Base-by-base conservation (phyloP, 306 rosid genomes). In the Malus asiatica region DNA sequence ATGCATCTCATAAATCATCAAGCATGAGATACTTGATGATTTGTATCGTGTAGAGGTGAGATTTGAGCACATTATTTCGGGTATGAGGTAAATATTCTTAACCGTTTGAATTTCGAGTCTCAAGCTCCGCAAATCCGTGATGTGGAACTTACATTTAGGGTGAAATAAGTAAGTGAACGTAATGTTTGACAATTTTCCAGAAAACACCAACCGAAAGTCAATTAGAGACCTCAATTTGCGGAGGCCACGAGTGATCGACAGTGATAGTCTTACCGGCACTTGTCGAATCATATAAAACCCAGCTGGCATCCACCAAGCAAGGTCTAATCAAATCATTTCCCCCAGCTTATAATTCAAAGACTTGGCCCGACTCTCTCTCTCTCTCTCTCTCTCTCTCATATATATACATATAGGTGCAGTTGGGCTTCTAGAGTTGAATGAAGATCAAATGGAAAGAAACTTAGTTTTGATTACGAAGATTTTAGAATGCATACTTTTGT, bases 251-350 rank as follows among this genome's bases (percentile, higher is more conserved):
- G 55, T 48, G 55, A 5, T 48, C 18, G 18, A 66, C 22, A 13
- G 14, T 30, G n/a, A 11, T 19, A 19, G 46, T 1, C n/a, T 32
- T 79, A 74, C 61, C 63, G 72, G 83, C 81, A n/a, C 80, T 35
- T 73, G 22, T 3, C 60, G 70, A 66, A 72, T 79, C 74, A 29
- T 65, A 46, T 46, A 46, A 55, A 27, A 27, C 27, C 2, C 27
- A 27, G 27, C 27, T 27, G 69, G 78, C 85, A 72, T 22, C 86
- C 76, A 73, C 84, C 76, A 66, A 57, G 70, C 77, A 53, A 66
- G 80, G 77, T 78, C 20, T 46, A 42, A 75, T 79, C 84, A 84
- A 72, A 67, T 19, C 19, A 71, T 66, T 19, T 8, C 20, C 51
- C n/a, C 11, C 51, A 38, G 66, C 57, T 10, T 19, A n/a, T 60